Percentiles rank a stretch among this genome's conserved stretches.
Evolutionary conservation across 768 basidiomycete species (phyloP).

Genomic region (Suillus subalutaceus): DNA sequence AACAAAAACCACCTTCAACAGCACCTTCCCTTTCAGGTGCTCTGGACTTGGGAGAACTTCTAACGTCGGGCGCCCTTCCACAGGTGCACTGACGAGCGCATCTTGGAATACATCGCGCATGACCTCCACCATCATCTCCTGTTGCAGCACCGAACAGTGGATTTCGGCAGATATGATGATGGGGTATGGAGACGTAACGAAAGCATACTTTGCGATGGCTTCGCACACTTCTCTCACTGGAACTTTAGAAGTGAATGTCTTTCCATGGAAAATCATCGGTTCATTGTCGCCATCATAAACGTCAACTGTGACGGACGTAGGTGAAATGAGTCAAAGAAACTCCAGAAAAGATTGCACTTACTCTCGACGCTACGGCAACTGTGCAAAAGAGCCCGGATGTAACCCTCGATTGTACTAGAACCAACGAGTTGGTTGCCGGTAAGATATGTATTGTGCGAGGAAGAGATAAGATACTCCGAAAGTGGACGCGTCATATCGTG

Average conservation of each 20-base stretch:
- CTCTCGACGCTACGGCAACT: conserved; percentile 94
- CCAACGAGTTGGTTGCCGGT: conserved; percentile 87
- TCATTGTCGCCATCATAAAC: conserved; percentile 87
- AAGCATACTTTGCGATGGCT: conserved; percentile 88
- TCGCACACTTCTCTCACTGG: conserved; percentile 78
- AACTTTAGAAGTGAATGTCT: conserved; percentile 85
- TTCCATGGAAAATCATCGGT: conserved; percentile 88
- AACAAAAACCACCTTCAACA: conserved; percentile 68
- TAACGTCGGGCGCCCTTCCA: conserved; percentile 52
- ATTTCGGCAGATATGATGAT: conserved; percentile 93
- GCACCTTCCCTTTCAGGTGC: conserved; percentile 72
- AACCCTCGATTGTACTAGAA: conserved; percentile 87
- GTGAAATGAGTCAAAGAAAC: background rate
- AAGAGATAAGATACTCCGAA: conserved; percentile 85
- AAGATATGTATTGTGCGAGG: conserved; percentile 92
- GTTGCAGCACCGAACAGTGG: conserved; percentile 79
- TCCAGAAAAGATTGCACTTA: conserved; percentile 41
- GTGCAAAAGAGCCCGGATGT: conserved; percentile 87
- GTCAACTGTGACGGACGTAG: conserved; percentile 61
- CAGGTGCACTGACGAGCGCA: conserved; percentile 48
- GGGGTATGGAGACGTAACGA: conserved; percentile 88
- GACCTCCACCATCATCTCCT: conserved; percentile 77
- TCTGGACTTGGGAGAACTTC: conserved; percentile 81
- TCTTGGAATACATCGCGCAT: conserved; percentile 67
- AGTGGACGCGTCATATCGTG: conserved; percentile 92